Evolutionary conservation across 2,329 filamentous ascomycete species (phyloP).

Genomic region (Beauveria australis): DNA sequence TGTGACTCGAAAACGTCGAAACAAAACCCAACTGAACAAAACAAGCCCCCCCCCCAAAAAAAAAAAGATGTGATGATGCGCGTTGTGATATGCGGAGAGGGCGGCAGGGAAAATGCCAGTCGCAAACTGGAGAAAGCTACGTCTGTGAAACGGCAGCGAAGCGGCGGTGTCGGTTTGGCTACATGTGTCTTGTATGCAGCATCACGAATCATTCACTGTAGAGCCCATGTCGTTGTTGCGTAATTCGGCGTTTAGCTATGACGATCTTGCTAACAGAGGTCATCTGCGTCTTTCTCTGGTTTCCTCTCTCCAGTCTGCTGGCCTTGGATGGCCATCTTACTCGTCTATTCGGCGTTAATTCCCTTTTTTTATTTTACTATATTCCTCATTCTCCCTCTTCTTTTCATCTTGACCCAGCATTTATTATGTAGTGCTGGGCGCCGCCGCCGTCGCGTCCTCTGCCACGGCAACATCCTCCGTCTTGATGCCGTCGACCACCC

Average conservation of each 20-base stretch:
- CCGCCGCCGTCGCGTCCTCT: not conserved
- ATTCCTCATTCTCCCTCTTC: not conserved
- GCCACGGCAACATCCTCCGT: constrained; percentile 24
- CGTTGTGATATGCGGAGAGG: not conserved
- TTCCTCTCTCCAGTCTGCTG: not conserved
- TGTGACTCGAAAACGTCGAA: too few species aligned
- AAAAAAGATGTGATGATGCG: not conserved
- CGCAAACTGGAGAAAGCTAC: not conserved
- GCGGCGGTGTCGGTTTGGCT: too few species aligned
- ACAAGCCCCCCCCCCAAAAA: not conserved
- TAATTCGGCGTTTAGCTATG: not conserved
- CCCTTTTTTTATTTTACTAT: not conserved
- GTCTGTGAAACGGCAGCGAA: too few species aligned
- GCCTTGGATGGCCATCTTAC: not conserved
- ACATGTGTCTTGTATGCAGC: not conserved
- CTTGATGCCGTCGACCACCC: constrained; percentile 39
- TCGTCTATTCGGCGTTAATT: not conserved
- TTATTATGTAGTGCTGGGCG: constrained; percentile 8
- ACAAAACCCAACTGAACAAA: not conserved
- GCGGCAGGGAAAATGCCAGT: not conserved
- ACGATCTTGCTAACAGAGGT: not conserved
- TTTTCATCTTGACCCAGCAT: too few species aligned
- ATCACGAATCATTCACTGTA: not conserved
- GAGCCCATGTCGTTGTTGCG: not conserved
- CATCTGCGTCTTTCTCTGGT: not conserved